A percentile compares a stretch with the other conserved stretches of the same genome.
These are phyloP conservation scores for Didymella pomorum DNA, from an alignment of 2,329 filamentous ascomycete genomes.

Conservation along the genomic window DNA sequence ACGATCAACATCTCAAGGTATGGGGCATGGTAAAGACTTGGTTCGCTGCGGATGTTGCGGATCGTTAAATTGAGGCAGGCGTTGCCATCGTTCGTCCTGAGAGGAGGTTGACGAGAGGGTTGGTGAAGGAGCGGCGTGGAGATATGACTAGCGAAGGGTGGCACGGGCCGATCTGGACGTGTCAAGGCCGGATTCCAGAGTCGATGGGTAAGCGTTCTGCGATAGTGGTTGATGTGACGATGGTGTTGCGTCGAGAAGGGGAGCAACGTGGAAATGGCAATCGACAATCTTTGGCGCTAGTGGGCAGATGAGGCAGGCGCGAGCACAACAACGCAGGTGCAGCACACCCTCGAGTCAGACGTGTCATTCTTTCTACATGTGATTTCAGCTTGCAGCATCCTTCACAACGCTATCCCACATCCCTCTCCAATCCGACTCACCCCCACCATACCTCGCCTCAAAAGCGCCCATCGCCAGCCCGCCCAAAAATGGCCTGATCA, in stretches of 20 bases:
- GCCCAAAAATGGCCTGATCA: constrained; percentile 87
- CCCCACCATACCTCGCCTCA: constrained; percentile 91
- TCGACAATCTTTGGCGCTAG: background rate
- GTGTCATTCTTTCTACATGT: background rate
- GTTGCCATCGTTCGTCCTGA: background rate
- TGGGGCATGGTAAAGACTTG: background rate
- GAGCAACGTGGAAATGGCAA: background rate
- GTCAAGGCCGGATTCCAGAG: background rate
- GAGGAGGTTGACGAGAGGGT: background rate
- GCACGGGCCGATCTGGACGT: background rate
- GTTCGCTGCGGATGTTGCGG: background rate
- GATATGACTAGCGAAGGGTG: background rate
- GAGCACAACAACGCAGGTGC: background rate
- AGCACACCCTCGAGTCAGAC: background rate
- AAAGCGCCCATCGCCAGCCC: constrained; percentile 93
- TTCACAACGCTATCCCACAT: constrained; percentile 45
- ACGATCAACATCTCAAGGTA: background rate
- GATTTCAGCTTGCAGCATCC: constrained; percentile 29
- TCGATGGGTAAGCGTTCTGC: background rate
- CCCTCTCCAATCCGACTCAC: constrained; percentile 48
- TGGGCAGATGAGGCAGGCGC: background rate
- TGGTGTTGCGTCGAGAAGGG: background rate
- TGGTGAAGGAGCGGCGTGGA: background rate
- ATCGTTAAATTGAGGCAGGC: background rate
- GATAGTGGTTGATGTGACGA: background rate